Evolutionary conservation across 306 rosid genomes (phyloP), one percentile per base, ranked within the genome.

Genomic region (Astragalus membranaceus): DNA sequence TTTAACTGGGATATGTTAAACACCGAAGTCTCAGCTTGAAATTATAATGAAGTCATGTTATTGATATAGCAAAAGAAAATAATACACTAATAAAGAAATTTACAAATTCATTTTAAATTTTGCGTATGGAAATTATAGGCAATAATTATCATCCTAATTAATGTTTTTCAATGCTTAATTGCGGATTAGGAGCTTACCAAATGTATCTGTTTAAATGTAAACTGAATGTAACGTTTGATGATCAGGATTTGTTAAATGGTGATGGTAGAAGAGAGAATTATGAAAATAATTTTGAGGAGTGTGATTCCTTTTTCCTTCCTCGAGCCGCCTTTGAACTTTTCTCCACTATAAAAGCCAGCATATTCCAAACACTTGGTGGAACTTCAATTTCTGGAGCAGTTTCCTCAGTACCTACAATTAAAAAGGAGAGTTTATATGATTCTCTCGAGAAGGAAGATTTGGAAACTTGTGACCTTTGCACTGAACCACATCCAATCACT

Each of bases 261-360:
- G 81, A 60, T 67, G 71, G 66, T 36, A 75, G 23, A 52, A 75
- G 68, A 53, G 79, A 71, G 81, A 79, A 70, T 65, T 75, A 75
- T 68, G 83, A 77, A 69, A 80, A 75, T 42, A 66, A 66, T 77
- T 61, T 75, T 39, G 76, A 80, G 85, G 91, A 86, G 77, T 82
- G 82, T 70, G 66, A 82, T 77, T 75, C 86, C 64, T 85, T 75
- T 83, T 80, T 79, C 81, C 79, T 91, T 83, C 86, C 97, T 54
- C 95, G 53, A 79, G 91, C 87, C 6, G 87, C 96, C 79, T 73
- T 89, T 48, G 88, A 84, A 77, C 83, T 89, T 78, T 84, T 89
- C 85, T 80, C 84, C 42, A 89, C 73, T 82, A 43, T 91, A 15
- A 86, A 83, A 73, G 72, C 72, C 47, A 75, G 85, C 76, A 81